Base-by-base conservation (phyloP, 768 basidiomycete species). In the Crepidotus variabilis region DNA sequence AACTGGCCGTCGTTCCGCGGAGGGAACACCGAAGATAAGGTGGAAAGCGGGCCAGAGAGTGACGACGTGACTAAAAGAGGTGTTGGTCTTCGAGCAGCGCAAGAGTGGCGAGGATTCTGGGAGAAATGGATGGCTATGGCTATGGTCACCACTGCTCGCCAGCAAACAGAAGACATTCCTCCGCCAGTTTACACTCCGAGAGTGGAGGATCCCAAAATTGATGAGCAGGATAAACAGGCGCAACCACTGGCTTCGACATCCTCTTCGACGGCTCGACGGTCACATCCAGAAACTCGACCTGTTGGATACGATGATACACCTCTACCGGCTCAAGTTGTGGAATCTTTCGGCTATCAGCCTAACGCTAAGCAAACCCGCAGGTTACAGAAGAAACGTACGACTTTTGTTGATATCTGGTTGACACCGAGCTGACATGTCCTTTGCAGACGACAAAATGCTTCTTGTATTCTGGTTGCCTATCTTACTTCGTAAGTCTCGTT, bases 391-490 rank as follows among this genome's bases (percentile, higher is more conserved):
- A 90, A 92, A 74, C 83, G 90, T 90, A 64, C 65, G 84, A 77
- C 49, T 52, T 16, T 14, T 48, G 32, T 58, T 21, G 39, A 23
- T n/a, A 20, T 18, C 20, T 36, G 34, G 1, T 39, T 16, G 28
- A 43, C 32, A 23, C 13, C 11, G 57, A 54, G n/a, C 18, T 35
- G 5, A 55, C 28, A 52, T 33, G 55, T 66, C 22, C 52, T 52
- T 24, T 56, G 11, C 63, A 92, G 90, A 87, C 71, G 91, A 94
- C 67, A 85, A 84, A 43, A 94, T 94, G 91, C 80, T 94, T 47
- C 65, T 90, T 34, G 66, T 88, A 43, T 94, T 94, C 75, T 94
- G 91, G 91, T 76, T 94, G 62, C 91, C 91, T 16, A 90, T 93
- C 64, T 75, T 94, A 8, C 69, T 92, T 57, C 71, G 90, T 93